Evolutionary conservation across 345 rosid genomes (phyloP).

Genomic region (Clarkia xantiana): DNA sequence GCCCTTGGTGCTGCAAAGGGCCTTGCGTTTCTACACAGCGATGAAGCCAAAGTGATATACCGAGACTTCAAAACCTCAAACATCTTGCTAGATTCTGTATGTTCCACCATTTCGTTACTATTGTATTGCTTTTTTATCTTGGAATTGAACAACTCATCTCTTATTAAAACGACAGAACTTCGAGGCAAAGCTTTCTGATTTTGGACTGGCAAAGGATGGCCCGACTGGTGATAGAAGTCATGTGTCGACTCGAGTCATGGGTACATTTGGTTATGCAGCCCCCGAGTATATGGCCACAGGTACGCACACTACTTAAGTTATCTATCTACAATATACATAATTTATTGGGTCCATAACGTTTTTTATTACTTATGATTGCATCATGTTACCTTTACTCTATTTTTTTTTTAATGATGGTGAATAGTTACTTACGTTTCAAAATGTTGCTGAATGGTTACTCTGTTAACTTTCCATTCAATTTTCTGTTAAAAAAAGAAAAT

Average conservation of each 20-base stretch:
- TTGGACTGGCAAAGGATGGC: conserved; percentile 42
- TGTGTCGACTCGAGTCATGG: conserved; percentile 37
- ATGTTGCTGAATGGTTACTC: neutral
- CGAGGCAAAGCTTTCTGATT: conserved; percentile 37
- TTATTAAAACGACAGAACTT: conserved; percentile 13
- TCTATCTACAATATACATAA: no score
- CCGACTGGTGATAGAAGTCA: conserved; percentile 35
- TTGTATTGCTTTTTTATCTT: neutral
- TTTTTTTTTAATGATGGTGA: neutral
- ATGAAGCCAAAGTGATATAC: conserved; percentile 70
- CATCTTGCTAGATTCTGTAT: conserved; percentile 66
- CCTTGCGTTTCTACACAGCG: conserved; percentile 79
- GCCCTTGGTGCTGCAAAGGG: conserved; percentile 96
- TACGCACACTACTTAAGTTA: no score
- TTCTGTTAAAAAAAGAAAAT: no score
- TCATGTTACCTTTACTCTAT: neutral
- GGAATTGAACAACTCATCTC: neutral
- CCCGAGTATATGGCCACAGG: conserved; percentile 41
- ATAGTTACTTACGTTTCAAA: neutral
- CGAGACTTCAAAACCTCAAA: conserved; percentile 86
- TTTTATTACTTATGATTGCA: no score
- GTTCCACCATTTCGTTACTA: neutral
- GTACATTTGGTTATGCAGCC: conserved; percentile 39
- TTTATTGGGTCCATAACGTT: no score
- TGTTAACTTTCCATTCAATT: no score